phyloP scores from a whole-genome alignment of 208 protist genomes.

The Histomonas meleagridis region DNA sequence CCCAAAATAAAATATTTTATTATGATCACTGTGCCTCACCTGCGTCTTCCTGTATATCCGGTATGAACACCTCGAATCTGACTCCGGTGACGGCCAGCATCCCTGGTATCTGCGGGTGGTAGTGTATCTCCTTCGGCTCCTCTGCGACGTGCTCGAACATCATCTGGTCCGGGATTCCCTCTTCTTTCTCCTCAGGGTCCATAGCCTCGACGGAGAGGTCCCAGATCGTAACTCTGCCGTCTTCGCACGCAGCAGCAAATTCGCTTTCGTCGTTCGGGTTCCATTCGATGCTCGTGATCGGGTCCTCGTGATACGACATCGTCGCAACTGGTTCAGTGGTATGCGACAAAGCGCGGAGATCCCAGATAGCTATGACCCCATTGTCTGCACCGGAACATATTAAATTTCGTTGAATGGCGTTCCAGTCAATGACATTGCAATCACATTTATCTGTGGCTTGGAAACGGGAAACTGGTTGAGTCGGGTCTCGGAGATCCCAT shows the following conservation, averaged over 20 bases:
- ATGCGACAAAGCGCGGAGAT: neutral
- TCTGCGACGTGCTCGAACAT: neutral
- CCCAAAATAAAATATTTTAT: no score
- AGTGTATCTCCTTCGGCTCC: conserved; percentile 35
- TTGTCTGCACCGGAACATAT: conserved; percentile 42
- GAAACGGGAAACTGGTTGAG: neutral
- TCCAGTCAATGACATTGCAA: conserved; percentile 45
- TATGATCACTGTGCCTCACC: no score
- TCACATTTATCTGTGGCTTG: conserved; percentile 25
- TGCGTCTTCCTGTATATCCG: neutral
- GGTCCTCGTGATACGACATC: conserved; percentile 34
- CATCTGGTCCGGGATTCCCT: neutral
- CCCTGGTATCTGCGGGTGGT: conserved; percentile 46
- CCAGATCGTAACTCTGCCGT: conserved; percentile 44
- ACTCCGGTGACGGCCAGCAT: conserved; percentile 42
- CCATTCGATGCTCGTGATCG: conserved; percentile 47
- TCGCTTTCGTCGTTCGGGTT: conserved; percentile 43
- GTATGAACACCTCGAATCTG: conserved; percentile 8
- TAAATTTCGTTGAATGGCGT: neutral
- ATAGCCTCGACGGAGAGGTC: conserved; percentile 45
- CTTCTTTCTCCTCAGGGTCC: conserved; percentile 34
- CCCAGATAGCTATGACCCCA: conserved; percentile 36
- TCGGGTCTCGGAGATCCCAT: neutral
- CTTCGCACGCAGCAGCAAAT: conserved; percentile 37
- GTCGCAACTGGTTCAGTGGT: neutral